Base-by-base conservation (phyloP, 2,329 filamentous ascomycete species). In the Penicillium decumbens region DNA sequence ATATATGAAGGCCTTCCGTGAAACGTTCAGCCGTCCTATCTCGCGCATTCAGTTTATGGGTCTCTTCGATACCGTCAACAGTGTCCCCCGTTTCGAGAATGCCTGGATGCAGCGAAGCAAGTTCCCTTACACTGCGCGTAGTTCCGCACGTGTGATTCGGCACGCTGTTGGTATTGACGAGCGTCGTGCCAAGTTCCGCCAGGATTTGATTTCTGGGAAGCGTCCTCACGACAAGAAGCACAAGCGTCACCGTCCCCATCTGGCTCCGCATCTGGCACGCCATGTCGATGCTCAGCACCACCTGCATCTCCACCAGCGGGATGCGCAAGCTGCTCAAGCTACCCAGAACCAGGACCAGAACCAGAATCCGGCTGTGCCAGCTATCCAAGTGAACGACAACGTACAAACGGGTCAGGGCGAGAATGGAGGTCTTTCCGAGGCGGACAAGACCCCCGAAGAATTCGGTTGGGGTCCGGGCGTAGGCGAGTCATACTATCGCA, bases 21-120 rank as follows among this genome's bases (percentile, higher is more conserved):
- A 91, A 67, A 92, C 88, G 0, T 93, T 93, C 63, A 87, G 84
- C 37, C 76, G 88, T 0, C 87, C 87, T 0, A 85, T 90, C 1
- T 79, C 83, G 9, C 78, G 85, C 0, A 89, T 92, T 53, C 78
- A 80, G 1, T 91, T 92, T 58, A 74, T 93, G 1, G 88, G 88
- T 0, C 76, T 93, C 0, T 93, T 92, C 55, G 88, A 92, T 59
- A 90, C 87, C 0, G 88, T 92, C 54, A 91, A 91, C 61, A 88
- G 84, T 12, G 87, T 91, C 0, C 87, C 87, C 1, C 77, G 80
- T 3, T 93, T 93, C 51, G 88, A 93, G 67, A 80, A 75, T 40
- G 78, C 75, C 5, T 77, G 72, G 71, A 91, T 92, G 85, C 81
- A 88, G 62, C 80, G 88, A 32, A 88, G 80, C 62, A 89, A 85